Evolutionary conservation across 345 rosid species (phyloP), one percentile per base, ranked within the genome.

Genomic region (Pugionium cornutum): DNA sequence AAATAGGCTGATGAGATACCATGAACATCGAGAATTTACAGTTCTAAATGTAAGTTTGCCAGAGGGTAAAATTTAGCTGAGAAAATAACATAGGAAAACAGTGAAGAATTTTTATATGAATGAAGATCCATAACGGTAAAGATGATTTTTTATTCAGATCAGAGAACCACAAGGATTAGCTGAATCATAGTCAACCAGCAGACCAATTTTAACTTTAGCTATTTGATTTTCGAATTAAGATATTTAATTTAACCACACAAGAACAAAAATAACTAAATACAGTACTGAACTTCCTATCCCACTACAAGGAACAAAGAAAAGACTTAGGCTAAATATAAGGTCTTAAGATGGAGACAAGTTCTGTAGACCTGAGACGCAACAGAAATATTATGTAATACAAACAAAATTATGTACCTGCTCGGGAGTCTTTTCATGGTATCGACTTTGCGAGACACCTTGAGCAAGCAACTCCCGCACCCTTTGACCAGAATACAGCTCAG

Each of bases 401-500:
- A 46, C 1, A 46, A 33, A 45, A 8, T 37, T 26, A 54, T 11
- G 39, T 68, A 88, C 97, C 96, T 92, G 96, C 67, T 92, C 99
- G 1, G 97, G 95, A 64, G 99, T 92, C 77, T 92, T 92, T 81
- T 92, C 99, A 64, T 90, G 87, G 49, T 89, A 90, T 58, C 99
- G 84, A 75, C 86, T 88, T 63, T 90, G 97, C 4, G 91, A 84
- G 73, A 94, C 81, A 76, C 99, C 99, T 82, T 94, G 99, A 1
- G 99, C 99, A 68, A 94, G 96, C 77, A 94, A 78, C 74, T 94
- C 99, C 76, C 83, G 85, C 27, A 90, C 95, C 76, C 96, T 83
- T 71, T 94, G 97, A 78, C 92, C 97, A 6, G 92, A 83, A 75
- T 94, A 94, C 32, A 94, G 76, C 57, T 94, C 99, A 8, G 92